Conservation (phyloP, 495 filamentous ascomycete genomes). For the Podospora conica region DNA sequence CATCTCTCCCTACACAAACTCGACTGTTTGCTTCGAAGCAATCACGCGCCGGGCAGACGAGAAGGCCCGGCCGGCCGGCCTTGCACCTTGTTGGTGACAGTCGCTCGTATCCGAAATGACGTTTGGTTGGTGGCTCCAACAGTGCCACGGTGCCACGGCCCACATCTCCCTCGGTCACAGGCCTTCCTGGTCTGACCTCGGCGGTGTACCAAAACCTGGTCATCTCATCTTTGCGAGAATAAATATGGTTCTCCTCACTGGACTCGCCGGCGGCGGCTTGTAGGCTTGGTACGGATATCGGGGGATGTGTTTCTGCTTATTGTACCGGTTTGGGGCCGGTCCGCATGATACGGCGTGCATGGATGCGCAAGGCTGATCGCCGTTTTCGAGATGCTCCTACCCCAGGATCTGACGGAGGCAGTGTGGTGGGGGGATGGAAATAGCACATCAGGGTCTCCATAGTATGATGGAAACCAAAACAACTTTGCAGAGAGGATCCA, state of each 20-base stretch:
- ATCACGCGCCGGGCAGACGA: background rate
- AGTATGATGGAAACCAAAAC: background rate
- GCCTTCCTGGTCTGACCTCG: background rate
- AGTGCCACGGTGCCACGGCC: too few species aligned
- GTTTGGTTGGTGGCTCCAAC: background rate
- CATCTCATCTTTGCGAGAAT: background rate
- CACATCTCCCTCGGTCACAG: background rate
- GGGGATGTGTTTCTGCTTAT: background rate
- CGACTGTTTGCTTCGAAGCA: constrained; percentile 3
- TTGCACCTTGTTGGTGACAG: background rate
- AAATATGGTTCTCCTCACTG: background rate
- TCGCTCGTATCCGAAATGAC: background rate
- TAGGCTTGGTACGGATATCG: background rate
- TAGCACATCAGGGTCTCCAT: background rate
- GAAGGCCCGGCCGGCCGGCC: background rate
- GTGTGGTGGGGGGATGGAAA: background rate
- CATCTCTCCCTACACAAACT: constrained; percentile 20
- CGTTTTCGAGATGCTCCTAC: background rate
- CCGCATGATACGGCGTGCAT: background rate
- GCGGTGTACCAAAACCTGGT: background rate
- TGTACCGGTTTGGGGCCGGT: background rate
- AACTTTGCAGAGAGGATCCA: background rate
- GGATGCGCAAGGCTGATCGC: background rate
- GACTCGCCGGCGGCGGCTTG: background rate
- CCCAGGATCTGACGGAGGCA: background rate